Percentiles rank a stretch among this genome's conserved stretches.
phyloP scores from a whole-genome alignment of 345 rosid species.

The Populus nigra region DNA sequence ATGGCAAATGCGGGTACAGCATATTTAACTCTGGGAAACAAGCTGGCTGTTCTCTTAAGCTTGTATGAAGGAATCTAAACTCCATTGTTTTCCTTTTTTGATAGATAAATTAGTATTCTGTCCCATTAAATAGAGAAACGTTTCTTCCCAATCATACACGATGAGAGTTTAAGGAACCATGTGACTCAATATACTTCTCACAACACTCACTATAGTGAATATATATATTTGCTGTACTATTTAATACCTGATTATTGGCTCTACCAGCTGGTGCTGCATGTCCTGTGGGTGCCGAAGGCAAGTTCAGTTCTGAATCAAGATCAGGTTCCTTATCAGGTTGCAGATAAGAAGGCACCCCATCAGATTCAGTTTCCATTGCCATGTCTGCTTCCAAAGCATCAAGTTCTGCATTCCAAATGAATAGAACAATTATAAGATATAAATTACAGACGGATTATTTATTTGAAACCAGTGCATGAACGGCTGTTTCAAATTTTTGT shows the following conservation, averaged over 20 bases:
- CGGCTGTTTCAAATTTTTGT: not conserved
- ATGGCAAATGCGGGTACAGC: not conserved
- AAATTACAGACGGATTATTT: not conserved
- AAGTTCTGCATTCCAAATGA: slow-evolving; percentile 56
- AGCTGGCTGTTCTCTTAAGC: not conserved
- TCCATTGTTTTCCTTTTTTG: not conserved
- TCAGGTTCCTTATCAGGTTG: slow-evolving; percentile 87
- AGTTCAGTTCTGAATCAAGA: slow-evolving; percentile 63
- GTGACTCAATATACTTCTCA: not conserved
- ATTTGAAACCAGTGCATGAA: not conserved
- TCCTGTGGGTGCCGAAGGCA: slow-evolving; percentile 83
- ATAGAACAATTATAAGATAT: too few species aligned
- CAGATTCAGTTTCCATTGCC: slow-evolving; percentile 85
- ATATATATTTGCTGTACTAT: not conserved
- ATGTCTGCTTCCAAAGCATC: slow-evolving; percentile 96
- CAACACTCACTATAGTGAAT: not conserved
- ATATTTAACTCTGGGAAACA: not conserved
- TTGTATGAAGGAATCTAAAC: not conserved
- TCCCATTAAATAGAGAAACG: not conserved
- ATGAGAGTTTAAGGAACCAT: not conserved
- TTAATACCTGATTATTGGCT: slow-evolving; percentile 58
- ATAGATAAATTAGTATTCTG: not conserved
- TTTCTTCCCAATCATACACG: not conserved
- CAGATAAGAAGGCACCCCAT: slow-evolving; percentile 89
- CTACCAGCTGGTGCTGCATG: slow-evolving; percentile 56